Evolutionary conservation across 192 early-diverging fungal species (phyloP), one percentile per base, ranked within the genome.

Genomic region (Spizellomyces sp.): DNA sequence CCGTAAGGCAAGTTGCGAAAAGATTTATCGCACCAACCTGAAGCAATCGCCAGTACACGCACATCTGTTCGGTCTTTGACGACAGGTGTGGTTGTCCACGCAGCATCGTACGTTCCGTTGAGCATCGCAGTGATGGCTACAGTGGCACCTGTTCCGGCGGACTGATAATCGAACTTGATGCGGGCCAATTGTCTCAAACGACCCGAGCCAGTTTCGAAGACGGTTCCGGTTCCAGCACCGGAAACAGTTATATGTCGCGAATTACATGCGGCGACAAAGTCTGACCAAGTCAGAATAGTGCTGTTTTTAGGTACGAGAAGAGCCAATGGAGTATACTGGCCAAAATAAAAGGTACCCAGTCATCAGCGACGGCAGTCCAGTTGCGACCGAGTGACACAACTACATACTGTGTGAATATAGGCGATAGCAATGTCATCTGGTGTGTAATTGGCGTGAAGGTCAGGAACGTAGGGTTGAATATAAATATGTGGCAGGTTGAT

Each of bases 401-500:
- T 36, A 36, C 21, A 2, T 19, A 27, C 19, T 36, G 70, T 55
- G 17, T 72, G 62, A 4, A 72, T 66, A 27, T 72, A 72, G 6
- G 70, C 62, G 45, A 72, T 72, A 4, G 15, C 52, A 17, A 72
- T 72, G 36, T 72, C 70, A 27, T 72, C 70, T 19, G 17, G 12
- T 19, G 48, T 72, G n/a, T 72, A 72, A 44, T 65, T 55, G 27
- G 70, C 70, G 64, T 6, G 21, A 17, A 65, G 6, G 5, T 15
- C 36, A 9, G 70, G 55, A 46, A 65, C 22, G 45, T 45, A 19
- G 48, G 70, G 70, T 54, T 72, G 70, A 19, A 72, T n/a, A 15
- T 36, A 65, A 48, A 65, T 72, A 44, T 72, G 70, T 10, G 70
- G 70, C 22, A 72, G 48, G 50, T 72, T 72, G 70, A 72, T 64